Conservation (phyloP, 2,329 filamentous ascomycete species). For the Ophiostoma sp. region DNA sequence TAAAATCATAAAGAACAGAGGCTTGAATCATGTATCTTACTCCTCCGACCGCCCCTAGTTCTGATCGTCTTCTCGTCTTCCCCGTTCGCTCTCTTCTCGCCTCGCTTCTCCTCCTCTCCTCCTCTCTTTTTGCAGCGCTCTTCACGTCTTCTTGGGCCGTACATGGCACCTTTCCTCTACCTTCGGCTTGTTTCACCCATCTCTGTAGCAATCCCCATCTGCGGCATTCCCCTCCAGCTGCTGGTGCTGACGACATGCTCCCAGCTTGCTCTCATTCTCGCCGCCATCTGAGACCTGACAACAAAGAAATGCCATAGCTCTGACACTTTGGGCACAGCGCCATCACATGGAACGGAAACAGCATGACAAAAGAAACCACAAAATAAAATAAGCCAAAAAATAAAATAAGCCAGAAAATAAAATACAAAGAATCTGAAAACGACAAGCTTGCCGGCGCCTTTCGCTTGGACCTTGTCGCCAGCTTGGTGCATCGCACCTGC, state of each 20-base stretch:
- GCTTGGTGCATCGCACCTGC: slow-evolving; percentile 12
- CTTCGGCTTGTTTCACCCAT: neutral
- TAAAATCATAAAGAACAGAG: neutral
- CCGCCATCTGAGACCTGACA: slow-evolving; percentile 2
- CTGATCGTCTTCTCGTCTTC: neutral
- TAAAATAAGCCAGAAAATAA: neutral
- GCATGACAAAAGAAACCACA: neutral
- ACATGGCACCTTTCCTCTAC: neutral
- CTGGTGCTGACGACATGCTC: neutral
- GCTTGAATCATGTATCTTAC: neutral
- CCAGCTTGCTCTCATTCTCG: neutral
- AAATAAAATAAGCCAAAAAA: neutral
- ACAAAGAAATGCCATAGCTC: slow-evolving; percentile 13
- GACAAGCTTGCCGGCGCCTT: neutral
- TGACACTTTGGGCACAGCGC: slow-evolving; percentile 5
- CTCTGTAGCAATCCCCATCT: neutral
- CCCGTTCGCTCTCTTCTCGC: neutral
- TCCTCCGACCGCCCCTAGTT: neutral
- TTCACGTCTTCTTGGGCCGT: neutral
- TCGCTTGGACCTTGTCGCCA: neutral
- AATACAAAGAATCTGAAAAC: neutral
- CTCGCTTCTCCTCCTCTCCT: neutral
- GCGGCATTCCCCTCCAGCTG: slow-evolving; percentile 2
- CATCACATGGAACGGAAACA: slow-evolving; percentile 5
- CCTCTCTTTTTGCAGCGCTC: neutral